These are phyloP conservation scores for Tilletiopsis washingtonensis DNA, from an alignment of 1,284 basidiomycete species.

Conservation along the genomic window DNA sequence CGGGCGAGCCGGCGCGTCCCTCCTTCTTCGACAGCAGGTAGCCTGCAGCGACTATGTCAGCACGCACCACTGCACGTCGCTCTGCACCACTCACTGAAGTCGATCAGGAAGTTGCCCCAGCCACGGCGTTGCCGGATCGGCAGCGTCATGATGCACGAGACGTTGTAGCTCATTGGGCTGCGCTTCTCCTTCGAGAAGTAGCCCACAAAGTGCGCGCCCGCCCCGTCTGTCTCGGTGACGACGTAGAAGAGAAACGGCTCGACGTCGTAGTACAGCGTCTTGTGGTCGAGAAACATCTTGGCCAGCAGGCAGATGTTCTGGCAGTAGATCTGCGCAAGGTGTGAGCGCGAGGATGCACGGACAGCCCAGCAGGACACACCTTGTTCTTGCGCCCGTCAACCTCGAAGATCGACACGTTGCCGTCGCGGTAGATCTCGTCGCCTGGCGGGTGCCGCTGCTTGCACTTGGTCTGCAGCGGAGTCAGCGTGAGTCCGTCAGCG, in stretches of 20 bases:
- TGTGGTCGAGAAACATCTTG: slow-evolving; percentile 98
- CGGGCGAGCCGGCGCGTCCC: slow-evolving; percentile 86
- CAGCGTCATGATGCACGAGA: slow-evolving; percentile 94
- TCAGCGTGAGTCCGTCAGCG: slow-evolving; percentile 8
- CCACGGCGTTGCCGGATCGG: slow-evolving; percentile 96
- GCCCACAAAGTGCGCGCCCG: slow-evolving; percentile 87
- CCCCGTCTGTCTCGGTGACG: slow-evolving; percentile 81
- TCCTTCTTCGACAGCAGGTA: slow-evolving; percentile 95
- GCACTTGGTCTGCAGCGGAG: slow-evolving; percentile 59
- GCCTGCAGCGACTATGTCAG: too few relatives aligned
- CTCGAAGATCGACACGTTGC: slow-evolving; percentile 95
- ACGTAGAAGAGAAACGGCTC: slow-evolving; percentile 99
- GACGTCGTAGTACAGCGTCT: slow-evolving; percentile 98
- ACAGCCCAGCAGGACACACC: neutral
- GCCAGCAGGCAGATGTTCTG: slow-evolving; percentile 90
- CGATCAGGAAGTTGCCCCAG: slow-evolving; percentile 89
- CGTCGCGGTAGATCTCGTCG: slow-evolving; percentile 96
- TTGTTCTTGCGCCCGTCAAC: slow-evolving; percentile 93
- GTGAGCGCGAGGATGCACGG: neutral
- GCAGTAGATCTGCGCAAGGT: slow-evolving; percentile 64
- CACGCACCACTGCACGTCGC: neutral
- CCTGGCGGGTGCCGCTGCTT: slow-evolving; percentile 84
- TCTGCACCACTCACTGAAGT: slow-evolving; percentile 46
- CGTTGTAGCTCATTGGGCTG: slow-evolving; percentile 94
- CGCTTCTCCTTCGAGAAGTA: slow-evolving; percentile 99